Percentiles rank a stretch among this genome's conserved stretches.
Evolutionary conservation across 352 stramenopile genomes (phyloP).

Genomic region (Phytophthora sansomeana): DNA sequence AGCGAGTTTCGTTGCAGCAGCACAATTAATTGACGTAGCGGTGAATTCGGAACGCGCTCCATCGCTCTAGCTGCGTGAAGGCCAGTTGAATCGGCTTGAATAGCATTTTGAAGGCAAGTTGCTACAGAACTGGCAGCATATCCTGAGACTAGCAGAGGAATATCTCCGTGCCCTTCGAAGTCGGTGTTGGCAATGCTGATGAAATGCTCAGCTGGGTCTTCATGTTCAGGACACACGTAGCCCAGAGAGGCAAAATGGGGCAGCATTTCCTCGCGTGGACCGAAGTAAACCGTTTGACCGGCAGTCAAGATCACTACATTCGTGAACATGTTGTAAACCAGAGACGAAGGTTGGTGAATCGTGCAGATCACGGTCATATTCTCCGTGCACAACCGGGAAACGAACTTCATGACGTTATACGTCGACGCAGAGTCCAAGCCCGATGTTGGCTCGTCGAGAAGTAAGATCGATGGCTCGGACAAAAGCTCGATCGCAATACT

Average conservation of each 20-base stretch:
- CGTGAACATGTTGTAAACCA: slow-evolving; percentile 65
- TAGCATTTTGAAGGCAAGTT: slow-evolving; percentile 5
- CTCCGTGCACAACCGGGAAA: slow-evolving; percentile 51
- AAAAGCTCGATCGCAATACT: slow-evolving; percentile 95
- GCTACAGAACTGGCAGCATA: slow-evolving; percentile 20
- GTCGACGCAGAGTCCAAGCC: slow-evolving; percentile 91
- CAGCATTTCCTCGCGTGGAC: slow-evolving; percentile 57
- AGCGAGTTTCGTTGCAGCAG: slow-evolving; percentile 61
- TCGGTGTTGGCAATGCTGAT: slow-evolving; percentile 66
- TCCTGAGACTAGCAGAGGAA: slow-evolving; percentile 20
- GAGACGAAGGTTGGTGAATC: slow-evolving; percentile 84
- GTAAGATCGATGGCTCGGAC: slow-evolving; percentile 93
- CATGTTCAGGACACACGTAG: slow-evolving; percentile 63
- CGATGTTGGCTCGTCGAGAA: slow-evolving; percentile 95
- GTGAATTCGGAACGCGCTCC: slow-evolving; percentile 39
- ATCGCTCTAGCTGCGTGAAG: slow-evolving; percentile 27
- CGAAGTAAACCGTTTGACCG: slow-evolving; percentile 92
- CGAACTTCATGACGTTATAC: slow-evolving; percentile 86
- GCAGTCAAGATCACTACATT: slow-evolving; percentile 72
- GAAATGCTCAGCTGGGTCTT: slow-evolving; percentile 73
- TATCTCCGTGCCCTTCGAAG: slow-evolving; percentile 43
- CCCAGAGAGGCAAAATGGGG: slow-evolving; percentile 54
- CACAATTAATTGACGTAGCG: slow-evolving; percentile 55
- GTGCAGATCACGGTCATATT: slow-evolving; percentile 88
- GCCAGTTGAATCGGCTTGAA: slow-evolving; percentile 11